A percentile compares a stretch with the other conserved stretches of the same genome.
These are phyloP conservation scores for Amylocystis lapponica DNA, from an alignment of 768 basidiomycete species.

Conservation along the genomic window DNA sequence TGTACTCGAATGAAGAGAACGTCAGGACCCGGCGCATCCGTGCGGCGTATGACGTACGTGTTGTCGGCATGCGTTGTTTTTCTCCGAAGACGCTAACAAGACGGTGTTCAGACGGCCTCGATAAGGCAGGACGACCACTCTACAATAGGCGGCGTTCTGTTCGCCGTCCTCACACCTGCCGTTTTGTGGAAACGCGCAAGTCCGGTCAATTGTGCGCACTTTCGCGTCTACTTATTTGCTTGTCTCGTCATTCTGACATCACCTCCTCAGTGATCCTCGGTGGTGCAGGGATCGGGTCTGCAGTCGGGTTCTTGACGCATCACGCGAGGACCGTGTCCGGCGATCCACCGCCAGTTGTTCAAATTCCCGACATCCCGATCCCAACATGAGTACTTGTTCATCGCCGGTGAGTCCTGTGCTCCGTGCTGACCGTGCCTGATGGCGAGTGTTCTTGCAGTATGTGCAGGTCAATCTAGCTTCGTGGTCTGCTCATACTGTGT, in stretches of 20 bases:
- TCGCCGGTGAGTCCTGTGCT: background rate
- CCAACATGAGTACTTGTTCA: background rate
- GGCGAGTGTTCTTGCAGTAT: too few species aligned
- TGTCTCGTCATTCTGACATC: constrained; percentile 1
- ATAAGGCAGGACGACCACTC: constrained; percentile 69
- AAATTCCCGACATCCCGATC: constrained; percentile 26
- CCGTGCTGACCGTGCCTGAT: background rate
- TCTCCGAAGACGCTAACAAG: background rate
- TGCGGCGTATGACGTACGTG: constrained; percentile 52
- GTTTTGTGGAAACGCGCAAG: constrained; percentile 67
- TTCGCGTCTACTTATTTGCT: background rate
- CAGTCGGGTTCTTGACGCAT: constrained; percentile 54
- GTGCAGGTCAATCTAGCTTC: background rate
- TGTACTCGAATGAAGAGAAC: constrained; percentile 43
- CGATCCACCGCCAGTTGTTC: constrained; percentile 39
- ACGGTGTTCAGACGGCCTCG: constrained; percentile 40
- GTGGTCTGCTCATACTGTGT: background rate
- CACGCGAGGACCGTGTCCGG: constrained; percentile 48
- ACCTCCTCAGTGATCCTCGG: constrained; percentile 56
- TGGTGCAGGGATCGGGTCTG: constrained; percentile 63
- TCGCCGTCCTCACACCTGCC: constrained; percentile 59
- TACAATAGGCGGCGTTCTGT: constrained; percentile 65
- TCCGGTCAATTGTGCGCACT: constrained; percentile 49
- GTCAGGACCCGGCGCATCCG: constrained; percentile 45
- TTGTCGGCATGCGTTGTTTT: constrained; percentile 8